phyloP scores from a whole-genome alignment of 2,329 filamentous ascomycete genomes.

The Cordyceps fumosorosea region DNA sequence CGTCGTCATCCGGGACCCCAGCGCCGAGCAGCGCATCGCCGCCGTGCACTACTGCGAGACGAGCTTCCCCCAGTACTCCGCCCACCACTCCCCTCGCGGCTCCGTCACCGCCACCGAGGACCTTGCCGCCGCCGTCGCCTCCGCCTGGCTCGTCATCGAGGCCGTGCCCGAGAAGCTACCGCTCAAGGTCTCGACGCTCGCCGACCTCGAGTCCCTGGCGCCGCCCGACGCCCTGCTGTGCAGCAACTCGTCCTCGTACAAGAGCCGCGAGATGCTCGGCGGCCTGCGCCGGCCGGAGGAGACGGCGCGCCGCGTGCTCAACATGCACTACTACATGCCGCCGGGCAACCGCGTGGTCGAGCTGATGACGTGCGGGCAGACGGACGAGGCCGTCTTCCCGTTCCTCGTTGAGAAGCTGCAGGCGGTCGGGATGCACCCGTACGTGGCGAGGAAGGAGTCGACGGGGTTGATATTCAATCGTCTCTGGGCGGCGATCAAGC shows the following conservation, averaged over 20 bases:
- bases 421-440: conserved; percentile 35
- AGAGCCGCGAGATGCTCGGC: conserved; percentile 40
- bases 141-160: conserved; percentile 49
- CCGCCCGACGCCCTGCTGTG: conserved; percentile 41
- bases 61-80: conserved; percentile 26
- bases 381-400: conserved; percentile 34
- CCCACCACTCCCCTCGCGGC: conserved; percentile 21
- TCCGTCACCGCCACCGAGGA: conserved; percentile 27
- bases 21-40: conserved; percentile 27
- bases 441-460: conserved; percentile 38
- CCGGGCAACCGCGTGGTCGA: conserved; percentile 41
- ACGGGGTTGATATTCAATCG: conserved; percentile 51
- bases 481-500: conserved; percentile 50
- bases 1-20: conserved; percentile 37
- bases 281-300: conserved; percentile 27
- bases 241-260: conserved; percentile 47
- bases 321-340: conserved; percentile 48
- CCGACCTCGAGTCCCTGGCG: conserved; percentile 35
- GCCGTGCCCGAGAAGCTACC: conserved; percentile 43
- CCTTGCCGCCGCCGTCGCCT: conserved; percentile 32
- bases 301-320: conserved; percentile 35
- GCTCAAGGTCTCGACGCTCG: conserved; percentile 42
- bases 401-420: conserved; percentile 35
- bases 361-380: conserved; percentile 45
- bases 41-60: conserved; percentile 33